Evolutionary conservation across 768 basidiomycete genomes (phyloP).

Genomic region (Kwoniella dejecticola): DNA sequence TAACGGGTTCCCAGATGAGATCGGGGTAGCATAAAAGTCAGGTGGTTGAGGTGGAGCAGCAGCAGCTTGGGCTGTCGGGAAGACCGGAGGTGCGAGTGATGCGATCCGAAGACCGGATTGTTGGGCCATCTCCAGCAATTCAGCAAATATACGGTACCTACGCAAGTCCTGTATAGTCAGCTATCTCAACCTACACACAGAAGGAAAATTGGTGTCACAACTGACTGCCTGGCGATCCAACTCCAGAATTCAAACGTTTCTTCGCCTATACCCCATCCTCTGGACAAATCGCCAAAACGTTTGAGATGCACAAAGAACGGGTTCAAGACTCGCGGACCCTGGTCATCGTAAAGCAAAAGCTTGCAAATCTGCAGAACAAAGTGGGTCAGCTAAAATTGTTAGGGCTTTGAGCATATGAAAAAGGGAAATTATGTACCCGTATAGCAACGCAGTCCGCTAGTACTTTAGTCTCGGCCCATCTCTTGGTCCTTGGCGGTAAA

Average conservation of each 20-base stretch:
- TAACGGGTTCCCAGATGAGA: constrained; percentile 73
- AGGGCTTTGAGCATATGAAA: neutral
- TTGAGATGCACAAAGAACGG: constrained; percentile 84
- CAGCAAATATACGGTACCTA: constrained; percentile 88
- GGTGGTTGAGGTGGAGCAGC: constrained; percentile 52
- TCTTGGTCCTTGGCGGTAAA: constrained; percentile 86
- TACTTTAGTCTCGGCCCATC: constrained; percentile 98
- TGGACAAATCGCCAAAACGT: constrained; percentile 77
- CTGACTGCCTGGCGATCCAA: constrained; percentile 90
- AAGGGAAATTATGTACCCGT: constrained; percentile 60
- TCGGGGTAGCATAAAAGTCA: constrained; percentile 66
- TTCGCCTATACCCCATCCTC: constrained; percentile 93
- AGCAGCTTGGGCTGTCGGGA: constrained; percentile 34
- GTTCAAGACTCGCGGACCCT: constrained; percentile 74
- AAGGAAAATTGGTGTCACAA: constrained; percentile 24
- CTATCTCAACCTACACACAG: neutral
- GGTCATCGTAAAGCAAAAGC: constrained; percentile 86
- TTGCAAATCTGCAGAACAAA: constrained; percentile 71
- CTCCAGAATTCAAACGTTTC: constrained; percentile 98
- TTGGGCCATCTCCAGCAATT: constrained; percentile 82
- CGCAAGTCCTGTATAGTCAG: neutral
- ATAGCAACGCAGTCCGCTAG: constrained; percentile 89
- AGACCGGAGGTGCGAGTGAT: constrained; percentile 42
- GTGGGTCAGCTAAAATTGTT: neutral
- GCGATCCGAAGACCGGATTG: constrained; percentile 53